These are phyloP conservation scores for Paramyrothecium sp. DNA, from an alignment of 2,329 filamentous ascomycete genomes.

Conservation along the genomic window DNA sequence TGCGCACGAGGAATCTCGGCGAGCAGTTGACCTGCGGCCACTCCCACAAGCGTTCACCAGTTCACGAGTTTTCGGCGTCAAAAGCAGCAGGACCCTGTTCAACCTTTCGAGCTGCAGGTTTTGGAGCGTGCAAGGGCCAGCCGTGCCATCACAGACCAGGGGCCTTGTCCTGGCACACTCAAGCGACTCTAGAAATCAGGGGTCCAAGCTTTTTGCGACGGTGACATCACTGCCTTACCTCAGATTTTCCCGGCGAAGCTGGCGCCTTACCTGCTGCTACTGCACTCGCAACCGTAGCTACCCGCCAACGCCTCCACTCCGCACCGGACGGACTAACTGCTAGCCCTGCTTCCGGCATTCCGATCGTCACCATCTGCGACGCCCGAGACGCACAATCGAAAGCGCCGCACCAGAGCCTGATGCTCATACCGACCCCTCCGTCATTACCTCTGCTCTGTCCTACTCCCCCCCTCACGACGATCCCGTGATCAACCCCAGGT, in stretches of 20 bases:
- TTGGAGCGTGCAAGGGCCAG: not conserved
- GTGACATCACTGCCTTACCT: constrained; percentile 1
- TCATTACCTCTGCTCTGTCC: not conserved
- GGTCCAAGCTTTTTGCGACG: constrained; percentile 1
- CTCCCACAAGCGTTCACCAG: too few relatives aligned
- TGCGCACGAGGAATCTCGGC: too few relatives aligned
- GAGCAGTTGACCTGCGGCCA: too few relatives aligned
- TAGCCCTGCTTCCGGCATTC: not conserved
- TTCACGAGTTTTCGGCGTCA: too few relatives aligned
- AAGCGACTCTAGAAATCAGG: not conserved
- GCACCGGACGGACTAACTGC: not conserved
- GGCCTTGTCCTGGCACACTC: not conserved
- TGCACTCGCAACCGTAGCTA: too few relatives aligned
- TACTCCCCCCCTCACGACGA: not conserved
- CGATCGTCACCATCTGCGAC: not conserved
- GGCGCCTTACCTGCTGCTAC: too few relatives aligned
- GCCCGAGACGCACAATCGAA: not conserved
- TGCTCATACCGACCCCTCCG: not conserved
- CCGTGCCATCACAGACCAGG: not conserved
- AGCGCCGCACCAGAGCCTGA: not conserved
- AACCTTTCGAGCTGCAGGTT: not conserved
- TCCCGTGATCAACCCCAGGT: not conserved
- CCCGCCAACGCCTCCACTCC: too few relatives aligned
- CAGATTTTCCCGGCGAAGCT: not conserved
- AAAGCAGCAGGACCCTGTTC: too few relatives aligned